phyloP scores from a whole-genome alignment of 257 asterid species.

The Eucommia ulmoides region DNA sequence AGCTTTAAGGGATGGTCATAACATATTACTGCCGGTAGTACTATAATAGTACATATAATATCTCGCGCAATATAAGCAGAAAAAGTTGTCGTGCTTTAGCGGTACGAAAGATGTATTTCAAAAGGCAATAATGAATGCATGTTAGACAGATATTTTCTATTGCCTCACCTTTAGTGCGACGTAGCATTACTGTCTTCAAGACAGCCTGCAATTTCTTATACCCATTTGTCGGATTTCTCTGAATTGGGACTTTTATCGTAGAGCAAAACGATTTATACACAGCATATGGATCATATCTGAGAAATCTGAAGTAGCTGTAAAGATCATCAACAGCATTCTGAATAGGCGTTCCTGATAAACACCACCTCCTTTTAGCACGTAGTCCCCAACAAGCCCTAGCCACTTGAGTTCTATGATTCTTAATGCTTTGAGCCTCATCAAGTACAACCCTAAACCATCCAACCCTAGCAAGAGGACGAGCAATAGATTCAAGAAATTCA shows the following conservation, averaged over 20 bases:
- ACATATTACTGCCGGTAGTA: too few species aligned
- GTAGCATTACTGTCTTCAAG: constrained; percentile 87
- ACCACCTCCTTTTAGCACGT: constrained; percentile 98
- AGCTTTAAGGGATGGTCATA: too few species aligned
- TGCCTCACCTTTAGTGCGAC: constrained; percentile 33
- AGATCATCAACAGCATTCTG: constrained; percentile 92
- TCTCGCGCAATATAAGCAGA: too few species aligned
- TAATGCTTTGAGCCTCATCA: constrained; percentile 98
- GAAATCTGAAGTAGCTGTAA: constrained; percentile 95
- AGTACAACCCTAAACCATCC: constrained; percentile 97
- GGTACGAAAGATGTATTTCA: neutral
- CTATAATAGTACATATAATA: too few species aligned
- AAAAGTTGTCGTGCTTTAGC: too few species aligned
- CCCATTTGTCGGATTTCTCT: constrained; percentile 61
- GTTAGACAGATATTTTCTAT: neutral
- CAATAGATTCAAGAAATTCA: constrained; percentile 39
- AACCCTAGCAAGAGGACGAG: constrained; percentile 91
- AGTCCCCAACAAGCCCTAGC: constrained; percentile 99
- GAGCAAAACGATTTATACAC: constrained; percentile 59
- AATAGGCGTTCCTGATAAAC: constrained; percentile 98
- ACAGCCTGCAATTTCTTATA: constrained; percentile 88
- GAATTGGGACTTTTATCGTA: constrained; percentile 72
- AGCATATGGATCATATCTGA: constrained; percentile 82
- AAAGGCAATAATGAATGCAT: neutral
- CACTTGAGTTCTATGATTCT: constrained; percentile 85